Evolutionary conservation across 768 basidiomycete species (phyloP).

Genomic region (Grammothele lineata): DNA sequence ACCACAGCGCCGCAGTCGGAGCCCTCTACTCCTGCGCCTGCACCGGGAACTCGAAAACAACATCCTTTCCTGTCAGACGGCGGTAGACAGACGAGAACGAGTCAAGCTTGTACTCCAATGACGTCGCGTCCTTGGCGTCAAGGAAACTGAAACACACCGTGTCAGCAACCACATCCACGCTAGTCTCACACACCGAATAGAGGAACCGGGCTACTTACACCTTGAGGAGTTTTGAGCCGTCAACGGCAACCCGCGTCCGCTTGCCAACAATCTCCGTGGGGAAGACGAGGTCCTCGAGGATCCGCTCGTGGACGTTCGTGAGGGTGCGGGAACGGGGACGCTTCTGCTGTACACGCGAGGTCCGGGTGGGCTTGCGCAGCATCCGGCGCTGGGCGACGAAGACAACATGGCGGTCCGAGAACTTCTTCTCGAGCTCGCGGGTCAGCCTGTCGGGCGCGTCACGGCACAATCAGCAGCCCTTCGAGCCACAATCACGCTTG

Average conservation of each 20-base stretch:
- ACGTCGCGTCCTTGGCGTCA: slow-evolving; percentile 96
- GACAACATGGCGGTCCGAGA: slow-evolving; percentile 98
- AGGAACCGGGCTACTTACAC: slow-evolving; percentile 62
- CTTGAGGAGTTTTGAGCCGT: slow-evolving; percentile 94
- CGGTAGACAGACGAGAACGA: slow-evolving; percentile 98
- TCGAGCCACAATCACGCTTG: too few species aligned
- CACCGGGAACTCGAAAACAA: slow-evolving; percentile 89
- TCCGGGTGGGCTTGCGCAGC: slow-evolving; percentile 95
- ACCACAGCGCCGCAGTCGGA: slow-evolving; percentile 28
- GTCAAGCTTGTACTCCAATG: slow-evolving; percentile 99
- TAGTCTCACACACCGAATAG: neutral
- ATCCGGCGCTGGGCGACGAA: slow-evolving; percentile 98
- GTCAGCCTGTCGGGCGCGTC: slow-evolving; percentile 68
- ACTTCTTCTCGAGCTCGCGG: slow-evolving; percentile 99
- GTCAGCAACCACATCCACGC: slow-evolving; percentile 10
- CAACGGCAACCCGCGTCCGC: slow-evolving; percentile 89
- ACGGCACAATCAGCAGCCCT: too few species aligned
- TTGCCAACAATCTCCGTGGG: slow-evolving; percentile 99
- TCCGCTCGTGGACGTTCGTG: slow-evolving; percentile 96
- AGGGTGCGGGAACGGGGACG: slow-evolving; percentile 95
- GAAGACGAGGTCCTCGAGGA: slow-evolving; percentile 98
- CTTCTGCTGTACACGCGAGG: slow-evolving; percentile 91
- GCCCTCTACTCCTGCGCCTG: slow-evolving; percentile 61
- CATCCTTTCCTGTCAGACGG: slow-evolving; percentile 94
- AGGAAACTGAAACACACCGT: slow-evolving; percentile 61